A percentile compares a stretch with the other conserved stretches of the same genome.
phyloP scores from a whole-genome alignment of 1,284 basidiomycete genomes.

The Ustanciosporium gigantosporum region DNA sequence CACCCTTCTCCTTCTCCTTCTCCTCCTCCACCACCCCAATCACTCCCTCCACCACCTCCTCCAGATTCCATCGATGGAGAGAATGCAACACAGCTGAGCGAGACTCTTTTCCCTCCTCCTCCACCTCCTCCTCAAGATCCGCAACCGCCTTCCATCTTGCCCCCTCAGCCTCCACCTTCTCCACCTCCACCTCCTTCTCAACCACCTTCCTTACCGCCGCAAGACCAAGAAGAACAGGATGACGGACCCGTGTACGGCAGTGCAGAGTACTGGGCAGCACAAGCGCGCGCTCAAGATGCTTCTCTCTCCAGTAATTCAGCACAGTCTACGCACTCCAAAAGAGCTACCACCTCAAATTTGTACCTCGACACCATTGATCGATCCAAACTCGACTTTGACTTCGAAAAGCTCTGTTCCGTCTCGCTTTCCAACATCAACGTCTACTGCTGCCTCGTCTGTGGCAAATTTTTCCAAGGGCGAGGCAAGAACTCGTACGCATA shows the following conservation, averaged over 20 bases:
- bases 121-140: constrained; percentile 30
- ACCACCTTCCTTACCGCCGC: not conserved
- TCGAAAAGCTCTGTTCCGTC: constrained; percentile 97
- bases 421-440: constrained; percentile 94
- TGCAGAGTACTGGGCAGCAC: constrained; percentile 48
- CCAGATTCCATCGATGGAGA: not conserved
- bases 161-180: constrained; percentile 13
- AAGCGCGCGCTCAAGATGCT: constrained; percentile 5
- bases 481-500: constrained; percentile 92
- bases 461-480: constrained; percentile 97
- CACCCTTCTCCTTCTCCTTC: constrained; percentile 5
- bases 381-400: constrained; percentile 87
- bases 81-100: too few relatives aligned
- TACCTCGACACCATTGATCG: constrained; percentile 80
- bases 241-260: constrained; percentile 12
- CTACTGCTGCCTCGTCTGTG: constrained; percentile 96
- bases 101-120: constrained; percentile 12
- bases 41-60: not conserved
- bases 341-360: constrained; percentile 67
- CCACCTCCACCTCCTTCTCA: constrained; percentile 25
- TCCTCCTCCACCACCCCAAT: not conserved
- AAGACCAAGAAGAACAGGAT: constrained; percentile 15
- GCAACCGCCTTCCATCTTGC: constrained; percentile 15
- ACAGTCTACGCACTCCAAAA: not conserved
- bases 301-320: not conserved